Evolutionary conservation across 2,329 filamentous ascomycete species (phyloP), one percentile per base, ranked within the genome.

Genomic region (Spiromastix sp.): DNA sequence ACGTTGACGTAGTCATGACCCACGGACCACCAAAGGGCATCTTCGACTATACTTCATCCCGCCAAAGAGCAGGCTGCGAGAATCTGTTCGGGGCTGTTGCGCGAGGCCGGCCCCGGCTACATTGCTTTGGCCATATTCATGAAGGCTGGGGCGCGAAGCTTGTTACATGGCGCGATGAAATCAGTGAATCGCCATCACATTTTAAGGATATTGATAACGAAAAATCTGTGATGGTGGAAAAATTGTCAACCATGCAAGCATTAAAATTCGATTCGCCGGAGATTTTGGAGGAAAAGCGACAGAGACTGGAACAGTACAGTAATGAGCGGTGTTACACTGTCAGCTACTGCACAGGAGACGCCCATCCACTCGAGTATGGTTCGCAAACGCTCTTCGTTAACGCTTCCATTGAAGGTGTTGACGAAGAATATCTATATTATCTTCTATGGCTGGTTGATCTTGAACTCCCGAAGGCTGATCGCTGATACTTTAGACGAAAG

Each of bases 371-470:
- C 0, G 30, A 53, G 19, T 32, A 29, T 5, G 67, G 67, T 0
- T 50, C 57, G 27, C 63, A 75, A 43, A 79, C 74, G 0, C 48
- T 78, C 5, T 76, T 79, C 46, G 57, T 79, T 7, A 79, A 79
- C 48, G 73, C 72, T 1, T 60, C 75, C 0, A 67, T 77, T 17
- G 59, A 72, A 54, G 60, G 67, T 3, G 47, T 48, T 5, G 42
- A 58, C 5, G 60, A 66, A 5, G 61, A 66, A 12, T 38, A 49
- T n/a, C 57, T 62, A 8, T 45, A 53, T 7, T 70, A 78, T 27
- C 48, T 64, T 11, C 67, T 71, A 1, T 78, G 70, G 70, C 12
- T 76, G 2, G 51, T 77, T 4, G 64, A 73, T 8, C 39, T 74
- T 4, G 60, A 67, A 17, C 51, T 76, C 18, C 47, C 51, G 17